A percentile compares a stretch with the other conserved stretches of the same genome.
These are phyloP conservation scores for Novymonas esmeraldas DNA, from an alignment of 208 protist species.

Conservation along the genomic window DNA sequence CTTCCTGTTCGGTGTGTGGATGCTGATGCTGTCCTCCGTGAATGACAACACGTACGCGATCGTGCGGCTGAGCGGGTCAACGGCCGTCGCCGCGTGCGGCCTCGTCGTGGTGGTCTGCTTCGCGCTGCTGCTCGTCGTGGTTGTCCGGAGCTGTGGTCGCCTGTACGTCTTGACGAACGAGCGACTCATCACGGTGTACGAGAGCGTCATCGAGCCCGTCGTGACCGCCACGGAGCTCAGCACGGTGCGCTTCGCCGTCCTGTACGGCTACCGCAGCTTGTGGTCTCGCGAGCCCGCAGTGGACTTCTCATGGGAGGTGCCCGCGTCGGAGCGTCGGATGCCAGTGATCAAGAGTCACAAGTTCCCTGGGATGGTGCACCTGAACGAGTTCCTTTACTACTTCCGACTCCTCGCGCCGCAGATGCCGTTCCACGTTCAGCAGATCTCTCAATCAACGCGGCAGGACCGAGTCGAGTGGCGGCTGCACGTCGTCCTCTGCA, in stretches of 20 bases:
- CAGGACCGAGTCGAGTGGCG: constrained; percentile 50
- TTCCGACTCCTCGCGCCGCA: constrained; percentile 48
- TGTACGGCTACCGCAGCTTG: constrained; percentile 50
- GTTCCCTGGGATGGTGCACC: constrained; percentile 41
- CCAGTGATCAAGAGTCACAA: constrained; percentile 56
- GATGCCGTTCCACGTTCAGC: constrained; percentile 31
- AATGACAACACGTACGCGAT: constrained; percentile 38
- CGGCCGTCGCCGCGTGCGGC: constrained; percentile 41
- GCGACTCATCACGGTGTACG: constrained; percentile 56
- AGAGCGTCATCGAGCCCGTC: constrained; percentile 41
- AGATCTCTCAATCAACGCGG: constrained; percentile 27
- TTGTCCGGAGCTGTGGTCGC: constrained; percentile 36
- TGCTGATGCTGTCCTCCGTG: constrained; percentile 45
- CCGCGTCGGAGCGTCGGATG: constrained; percentile 56
- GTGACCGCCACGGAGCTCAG: constrained; percentile 48
- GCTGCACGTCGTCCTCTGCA: constrained; percentile 41
- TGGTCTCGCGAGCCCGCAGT: constrained; percentile 33
- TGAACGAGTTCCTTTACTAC: constrained; percentile 52
- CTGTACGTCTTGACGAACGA: constrained; percentile 62
- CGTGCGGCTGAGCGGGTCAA: constrained; percentile 36
- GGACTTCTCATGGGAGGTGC: constrained; percentile 65
- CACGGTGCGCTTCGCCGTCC: constrained; percentile 41
- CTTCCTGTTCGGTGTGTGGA: constrained; percentile 49
- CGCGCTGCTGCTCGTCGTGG: constrained; percentile 37
- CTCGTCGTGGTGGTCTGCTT: constrained; percentile 38